Evolutionary conservation across 202 grass and related monocot species (phyloP), one percentile per base, ranked within the genome.

Genomic region (Eragrostis tef): DNA sequence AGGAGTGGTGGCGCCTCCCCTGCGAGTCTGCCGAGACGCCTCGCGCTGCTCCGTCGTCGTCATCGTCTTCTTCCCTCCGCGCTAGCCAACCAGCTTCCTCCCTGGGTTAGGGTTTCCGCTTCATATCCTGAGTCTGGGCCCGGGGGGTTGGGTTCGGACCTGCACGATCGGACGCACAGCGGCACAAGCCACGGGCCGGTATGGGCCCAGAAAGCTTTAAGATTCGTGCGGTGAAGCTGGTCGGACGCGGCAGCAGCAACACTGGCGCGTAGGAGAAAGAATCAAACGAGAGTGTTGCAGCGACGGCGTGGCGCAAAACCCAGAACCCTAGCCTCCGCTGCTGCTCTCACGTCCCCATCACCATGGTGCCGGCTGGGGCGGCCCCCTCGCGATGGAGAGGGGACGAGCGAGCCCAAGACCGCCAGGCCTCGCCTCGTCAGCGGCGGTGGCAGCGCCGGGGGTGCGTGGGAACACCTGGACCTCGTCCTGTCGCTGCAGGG

Each of bases 401-500:
- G 63, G 0, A 15, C 52, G 36, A 60, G 36, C 53, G 62, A 75
- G 11, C 46, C 64, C 74, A 45, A 79, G 19, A 2, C 6, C 46
- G 8, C 39, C 24, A 83, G 75, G 41, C 70, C 59, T 69, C 20
- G 70, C 27, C 79, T 75, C 24, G 69, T 31, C 11, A 41, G 62
- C 52, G 62, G 44, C 52, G 42, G 36, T 21, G 22, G 73, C 24
- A 42, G 70, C 81, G 6, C n/a, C 60, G 66, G 54, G 41, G 50
- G 80, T 74, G 86, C 81, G 15, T 93, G 85, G 90, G 87, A 81
- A 36, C 91, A 91, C 74, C 90, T 96, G 59, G 93, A 95, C 83
- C 87, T 92, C 63, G 81, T 93, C 70, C 90, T 99, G 43, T 88
- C 88, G 57, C 87, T 99, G 29, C 90, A 99, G 76, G 77, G 86